phyloP scores from a whole-genome alignment of 371 early-diverging fungal genomes.

The Fennellomyces sp. region DNA sequence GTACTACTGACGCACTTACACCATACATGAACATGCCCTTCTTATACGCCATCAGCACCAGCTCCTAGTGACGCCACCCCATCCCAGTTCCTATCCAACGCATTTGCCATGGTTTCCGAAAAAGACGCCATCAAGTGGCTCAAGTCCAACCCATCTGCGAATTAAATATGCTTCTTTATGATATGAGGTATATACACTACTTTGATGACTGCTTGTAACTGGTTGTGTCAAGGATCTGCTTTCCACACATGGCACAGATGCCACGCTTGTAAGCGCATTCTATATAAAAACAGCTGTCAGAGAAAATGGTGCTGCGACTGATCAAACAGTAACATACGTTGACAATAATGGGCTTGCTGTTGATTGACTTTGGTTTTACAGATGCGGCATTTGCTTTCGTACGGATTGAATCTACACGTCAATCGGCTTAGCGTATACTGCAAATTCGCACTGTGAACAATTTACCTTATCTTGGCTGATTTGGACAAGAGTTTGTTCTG shows the following conservation, averaged over 20 bases:
- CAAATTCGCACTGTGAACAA: not conserved
- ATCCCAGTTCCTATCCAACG: not conserved
- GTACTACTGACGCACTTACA: not conserved
- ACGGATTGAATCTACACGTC: constrained; percentile 41
- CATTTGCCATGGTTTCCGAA: constrained; percentile 27
- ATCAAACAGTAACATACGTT: constrained; percentile 40
- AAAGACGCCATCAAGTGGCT: constrained; percentile 45
- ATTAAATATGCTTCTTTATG: not conserved
- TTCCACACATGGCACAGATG: constrained; percentile 82
- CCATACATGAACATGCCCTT: too few relatives aligned
- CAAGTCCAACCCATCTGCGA: constrained; percentile 2
- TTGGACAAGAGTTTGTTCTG: constrained; percentile 74
- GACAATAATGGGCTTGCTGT: constrained; percentile 69
- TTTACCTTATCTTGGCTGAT: constrained; percentile 57
- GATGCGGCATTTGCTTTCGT: constrained; percentile 64
- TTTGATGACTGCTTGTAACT: constrained; percentile 67
- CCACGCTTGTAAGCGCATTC: constrained; percentile 74
- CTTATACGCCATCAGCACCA: too few relatives aligned
- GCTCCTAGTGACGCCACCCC: too few relatives aligned
- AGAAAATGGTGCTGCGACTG: not conserved
- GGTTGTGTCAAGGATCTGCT: constrained; percentile 66
- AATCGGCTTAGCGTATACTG: not conserved
- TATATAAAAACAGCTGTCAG: constrained; percentile 13
- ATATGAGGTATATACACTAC: constrained; percentile 16
- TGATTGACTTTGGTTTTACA: constrained; percentile 73